phyloP scores from a whole-genome alignment of 2,329 filamentous ascomycete species.

The Colletotrichum incanum region DNA sequence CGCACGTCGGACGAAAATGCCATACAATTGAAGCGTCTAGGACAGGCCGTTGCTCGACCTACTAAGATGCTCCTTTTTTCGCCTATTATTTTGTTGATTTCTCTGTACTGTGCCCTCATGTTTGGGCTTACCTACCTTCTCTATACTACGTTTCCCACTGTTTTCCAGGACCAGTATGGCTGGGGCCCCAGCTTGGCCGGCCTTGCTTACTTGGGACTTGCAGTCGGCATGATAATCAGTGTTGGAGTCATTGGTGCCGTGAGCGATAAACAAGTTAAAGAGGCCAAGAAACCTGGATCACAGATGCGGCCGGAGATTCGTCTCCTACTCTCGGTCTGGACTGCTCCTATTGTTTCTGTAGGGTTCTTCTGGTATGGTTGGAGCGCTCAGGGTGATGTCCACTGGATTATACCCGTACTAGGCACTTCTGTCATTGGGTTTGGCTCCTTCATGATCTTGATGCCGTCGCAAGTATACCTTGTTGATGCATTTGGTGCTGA shows the following conservation, averaged over 20 bases:
- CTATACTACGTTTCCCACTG: constrained; percentile 64
- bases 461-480: constrained; percentile 37
- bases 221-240: constrained; percentile 28
- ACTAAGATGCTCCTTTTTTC: constrained; percentile 64
- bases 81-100: constrained; percentile 59
- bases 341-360: constrained; percentile 43
- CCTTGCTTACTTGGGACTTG: constrained; percentile 34
- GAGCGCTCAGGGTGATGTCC: constrained; percentile 64
- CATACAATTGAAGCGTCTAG: constrained; percentile 57
- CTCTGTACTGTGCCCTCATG: constrained; percentile 59
- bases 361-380: constrained; percentile 73
- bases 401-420: constrained; percentile 75
- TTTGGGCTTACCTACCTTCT: constrained; percentile 67
- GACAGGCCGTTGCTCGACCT: constrained; percentile 62
- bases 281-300: constrained; percentile 1
- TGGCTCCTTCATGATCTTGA: constrained; percentile 61
- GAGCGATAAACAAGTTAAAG: constrained; percentile 18
- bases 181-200: constrained; percentile 49
- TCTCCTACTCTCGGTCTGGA: constrained; percentile 10
- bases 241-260: constrained; percentile 24
- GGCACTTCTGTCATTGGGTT: constrained; percentile 68
- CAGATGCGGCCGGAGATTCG: constrained; percentile 20
- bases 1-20: constrained; percentile 63
- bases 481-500: constrained; percentile 49
- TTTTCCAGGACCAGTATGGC: constrained; percentile 60